Base-by-base conservation (phyloP, 2,329 filamentous ascomycete species). In the Colletotrichum tamarilloi region DNA sequence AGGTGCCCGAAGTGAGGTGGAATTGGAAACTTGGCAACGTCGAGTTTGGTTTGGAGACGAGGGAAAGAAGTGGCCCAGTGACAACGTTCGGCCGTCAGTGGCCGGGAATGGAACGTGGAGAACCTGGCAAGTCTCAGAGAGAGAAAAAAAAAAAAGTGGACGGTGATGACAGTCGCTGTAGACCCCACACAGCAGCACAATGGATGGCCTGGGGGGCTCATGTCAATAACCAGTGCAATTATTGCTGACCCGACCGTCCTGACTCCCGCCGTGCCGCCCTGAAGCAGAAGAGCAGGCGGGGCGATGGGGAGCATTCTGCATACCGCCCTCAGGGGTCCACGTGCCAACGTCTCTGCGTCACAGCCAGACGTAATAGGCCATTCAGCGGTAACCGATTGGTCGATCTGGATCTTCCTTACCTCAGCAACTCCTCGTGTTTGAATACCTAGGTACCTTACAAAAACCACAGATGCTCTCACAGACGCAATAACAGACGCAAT, bases 121-220 rank as follows among this genome's bases (percentile, higher is more conserved):
- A 30, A n/a, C 38, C 38, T 42, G 38, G 38, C 38, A 35, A 11
- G 32, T 12, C 30, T 32, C 1, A 11, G 30, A 9, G 11, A 9
- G 11, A 11, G 32, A 1, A 30, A 28, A 28, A 26, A 42, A 26
- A 46, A 46, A 60, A 63, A 53, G 58, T 56, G 59, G 46, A n/a
- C 32, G 56, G 42, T 66, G 71, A 73, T 71, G 71, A 71, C 71
- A 66, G 26, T 63, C 53, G 62, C 71, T 26, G 52, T 14, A 26
- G n/a, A 57, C 24, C 70, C 66, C 58, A 26, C 53, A 60, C 53
- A 26, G 28, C 38, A 24, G 8, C 30, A 32, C 30, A 32, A 3
- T 11, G 30, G 30, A 32, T 1, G 30, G 30, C 30, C 30, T 32
- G 7, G 8, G 30, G 30, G 30, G 30, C 32, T 35, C 32, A 35